Conservation (phyloP, 257 asterid species). For the Salvia miltiorrhiza region DNA sequence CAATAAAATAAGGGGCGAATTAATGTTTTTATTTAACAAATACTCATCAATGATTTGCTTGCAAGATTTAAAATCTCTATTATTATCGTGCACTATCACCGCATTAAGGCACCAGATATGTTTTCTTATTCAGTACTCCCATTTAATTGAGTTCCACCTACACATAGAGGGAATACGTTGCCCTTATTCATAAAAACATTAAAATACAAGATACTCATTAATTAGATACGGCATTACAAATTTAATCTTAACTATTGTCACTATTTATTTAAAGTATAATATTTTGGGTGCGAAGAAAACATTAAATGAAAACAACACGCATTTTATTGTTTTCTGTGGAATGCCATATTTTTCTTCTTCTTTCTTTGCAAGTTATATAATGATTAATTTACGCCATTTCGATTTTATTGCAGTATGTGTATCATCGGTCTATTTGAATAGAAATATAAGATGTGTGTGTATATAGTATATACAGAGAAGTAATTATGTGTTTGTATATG, state of each 20-base stretch:
- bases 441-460: too few species aligned
- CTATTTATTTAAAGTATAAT: not conserved
- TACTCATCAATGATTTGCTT: conserved; percentile 17
- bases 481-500: too few species aligned
- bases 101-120: not conserved
- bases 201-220: not conserved
- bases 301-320: not conserved
- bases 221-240: not conserved
- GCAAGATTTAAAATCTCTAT: not conserved
- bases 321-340: too few species aligned
- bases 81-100: not conserved
- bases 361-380: too few species aligned
- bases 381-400: too few species aligned
- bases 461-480: too few species aligned
- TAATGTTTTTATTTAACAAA: not conserved
- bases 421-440: too few species aligned
- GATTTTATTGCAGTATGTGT: too few species aligned
- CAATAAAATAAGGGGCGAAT: not conserved
- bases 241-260: not conserved
- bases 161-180: not conserved
- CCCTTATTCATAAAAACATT: not conserved
- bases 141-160: not conserved
- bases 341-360: too few species aligned
- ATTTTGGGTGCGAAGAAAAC: not conserved
- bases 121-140: not conserved